These are phyloP conservation scores for Conticribra guillardii DNA, from an alignment of 108 stramenopile genomes.

Conservation along the genomic window DNA sequence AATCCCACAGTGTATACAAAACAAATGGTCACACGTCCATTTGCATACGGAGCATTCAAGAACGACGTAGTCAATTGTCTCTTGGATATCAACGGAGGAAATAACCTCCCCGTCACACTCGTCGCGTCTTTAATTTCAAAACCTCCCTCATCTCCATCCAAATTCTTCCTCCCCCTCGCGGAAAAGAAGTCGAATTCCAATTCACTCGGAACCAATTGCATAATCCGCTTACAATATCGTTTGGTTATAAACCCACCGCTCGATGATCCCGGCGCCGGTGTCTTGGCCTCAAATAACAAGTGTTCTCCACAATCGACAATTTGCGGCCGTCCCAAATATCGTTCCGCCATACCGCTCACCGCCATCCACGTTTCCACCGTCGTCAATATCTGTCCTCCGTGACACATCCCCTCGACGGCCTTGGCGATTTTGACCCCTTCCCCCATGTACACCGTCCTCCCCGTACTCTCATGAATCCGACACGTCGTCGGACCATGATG, in stretches of 20 bases:
- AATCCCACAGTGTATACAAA: constrained; percentile 41
- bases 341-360: constrained; percentile 24
- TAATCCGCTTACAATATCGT: constrained; percentile 18
- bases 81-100: constrained; percentile 31
- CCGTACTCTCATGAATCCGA: constrained; percentile 31
- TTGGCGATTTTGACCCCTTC: constrained; percentile 45
- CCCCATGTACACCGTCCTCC: constrained; percentile 33
- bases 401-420: constrained; percentile 33
- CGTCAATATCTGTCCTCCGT: constrained; percentile 50
- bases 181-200: constrained; percentile 37
- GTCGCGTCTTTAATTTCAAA: constrained; percentile 27
- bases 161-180: constrained; percentile 25
- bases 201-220: constrained; percentile 33
- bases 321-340: constrained; percentile 39
- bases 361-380: constrained; percentile 44
- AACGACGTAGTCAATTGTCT: constrained; percentile 41
- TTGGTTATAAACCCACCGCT: constrained; percentile 3
- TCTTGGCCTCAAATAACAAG: constrained; percentile 28
- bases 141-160: background rate
- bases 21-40: constrained; percentile 42
- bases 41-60: constrained; percentile 46
- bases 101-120: constrained; percentile 28
- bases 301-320: constrained; percentile 44
- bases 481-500: constrained; percentile 23
- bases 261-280: background rate